Evolutionary conservation across 2,329 filamentous ascomycete species (phyloP), one percentile per base, ranked within the genome.

Genomic region (Aspergillus fijiensis): DNA sequence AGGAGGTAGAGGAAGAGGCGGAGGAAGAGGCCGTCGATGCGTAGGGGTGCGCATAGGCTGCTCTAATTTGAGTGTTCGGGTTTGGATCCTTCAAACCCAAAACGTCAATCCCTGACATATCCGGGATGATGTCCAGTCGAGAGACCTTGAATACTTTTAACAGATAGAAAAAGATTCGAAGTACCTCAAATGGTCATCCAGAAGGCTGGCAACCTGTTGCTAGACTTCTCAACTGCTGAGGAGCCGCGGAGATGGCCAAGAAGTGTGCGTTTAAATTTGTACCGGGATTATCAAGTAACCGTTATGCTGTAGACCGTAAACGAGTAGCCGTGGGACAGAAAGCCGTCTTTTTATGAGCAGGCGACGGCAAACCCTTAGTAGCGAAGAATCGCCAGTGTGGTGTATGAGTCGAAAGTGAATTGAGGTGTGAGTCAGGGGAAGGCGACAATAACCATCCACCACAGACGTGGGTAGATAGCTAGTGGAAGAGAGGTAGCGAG

Each of bases 1-100:
- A 95, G 58, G 87, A 85, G 60, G 88, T 85, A 21, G 90, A 92
- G 58, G 89, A 89, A 31, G 90, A 92, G 60, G 89, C 86, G 67
- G 89, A 90, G 59, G 89, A 89, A 71, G 88, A 86, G 81, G 92
- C 79, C 48, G 89, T 88, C 61, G 87, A 85, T 73, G 85, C 85
- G 77, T 91, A 93, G 65, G 87, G 84, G 71, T 81, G 77, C 70
- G 72, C 70, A 67, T 72, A 70, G 57, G 71, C 69, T 63, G 70
- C 75, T 76, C 71, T 70, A 58, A 72, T 69, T 65, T 71, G 69
- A 63, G 68, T 63, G 61, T 71, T 66, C 64, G 73, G 72, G 73
- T 77, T 76, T 69, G 72, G 72, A 66, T 69, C 58, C 57, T 69
- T 76, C 70, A 76, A 71, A 73, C 75, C 74, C 72, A 78, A 72